Percentiles rank a stretch among this genome's conserved stretches.
These are phyloP conservation scores for Inga leiocalycina DNA, from an alignment of 306 rosid genomes.

Conservation along the genomic window DNA sequence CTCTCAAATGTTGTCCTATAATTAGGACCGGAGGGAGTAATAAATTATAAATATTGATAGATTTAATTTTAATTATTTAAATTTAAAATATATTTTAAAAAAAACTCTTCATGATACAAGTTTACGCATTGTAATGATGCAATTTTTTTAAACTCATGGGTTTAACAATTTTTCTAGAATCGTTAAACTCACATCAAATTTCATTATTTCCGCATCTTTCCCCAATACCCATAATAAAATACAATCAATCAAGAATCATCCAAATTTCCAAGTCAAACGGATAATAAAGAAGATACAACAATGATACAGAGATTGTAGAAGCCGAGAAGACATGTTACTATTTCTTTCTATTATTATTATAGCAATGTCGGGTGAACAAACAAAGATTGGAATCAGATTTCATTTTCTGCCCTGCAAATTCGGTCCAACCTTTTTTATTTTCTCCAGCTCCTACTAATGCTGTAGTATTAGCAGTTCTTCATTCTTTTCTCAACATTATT, in stretches of 20 bases:
- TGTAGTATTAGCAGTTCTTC: neutral
- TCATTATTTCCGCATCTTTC: neutral
- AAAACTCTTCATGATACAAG: no score
- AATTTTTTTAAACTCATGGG: no score
- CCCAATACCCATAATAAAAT: neutral
- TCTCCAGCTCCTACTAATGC: neutral
- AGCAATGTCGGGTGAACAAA: constrained; percentile 38
- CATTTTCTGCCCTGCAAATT: constrained; percentile 31
- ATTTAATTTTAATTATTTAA: no score
- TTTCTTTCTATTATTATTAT: constrained; percentile 31
- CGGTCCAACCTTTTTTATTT: constrained; percentile 2
- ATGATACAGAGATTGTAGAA: neutral
- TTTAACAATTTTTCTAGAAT: neutral
- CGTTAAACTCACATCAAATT: neutral
- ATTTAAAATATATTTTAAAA: no score
- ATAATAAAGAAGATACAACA: neutral
- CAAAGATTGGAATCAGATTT: constrained; percentile 30
- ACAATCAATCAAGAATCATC: neutral
- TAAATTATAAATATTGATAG: no score
- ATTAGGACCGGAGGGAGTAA: no score
- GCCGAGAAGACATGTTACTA: neutral
- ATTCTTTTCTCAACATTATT: constrained; percentile 29
- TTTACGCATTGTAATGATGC: no score
- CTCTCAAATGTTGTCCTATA: no score
- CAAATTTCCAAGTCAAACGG: neutral